These are phyloP conservation scores for Mimosa bimucronata DNA, from an alignment of 306 rosid species.

Conservation along the genomic window DNA sequence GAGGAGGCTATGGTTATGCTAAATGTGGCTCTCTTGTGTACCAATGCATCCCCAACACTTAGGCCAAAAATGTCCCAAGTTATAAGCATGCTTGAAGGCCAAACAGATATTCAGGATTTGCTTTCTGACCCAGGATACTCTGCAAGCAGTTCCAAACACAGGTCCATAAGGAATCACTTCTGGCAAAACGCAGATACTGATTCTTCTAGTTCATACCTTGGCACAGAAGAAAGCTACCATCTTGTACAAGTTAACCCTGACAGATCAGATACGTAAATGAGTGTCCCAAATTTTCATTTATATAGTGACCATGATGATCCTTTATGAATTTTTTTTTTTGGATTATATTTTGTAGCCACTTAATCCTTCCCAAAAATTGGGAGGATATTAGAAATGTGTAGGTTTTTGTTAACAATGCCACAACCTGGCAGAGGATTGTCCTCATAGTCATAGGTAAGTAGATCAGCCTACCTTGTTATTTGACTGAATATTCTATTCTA, in stretches of 20 bases:
- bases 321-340: not conserved
- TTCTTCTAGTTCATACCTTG: constrained; percentile 54
- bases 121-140: constrained; percentile 85
- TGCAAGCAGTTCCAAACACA: constrained; percentile 59
- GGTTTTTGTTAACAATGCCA: not conserved
- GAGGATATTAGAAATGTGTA: not conserved
- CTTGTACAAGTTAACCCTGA: constrained; percentile 47
- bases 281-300: constrained; percentile 19
- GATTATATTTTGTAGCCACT: not conserved
- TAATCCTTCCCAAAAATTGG: constrained; percentile 1
- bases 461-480: not conserved
- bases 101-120: constrained; percentile 69
- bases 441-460: not conserved
- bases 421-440: not conserved
- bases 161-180: constrained; percentile 72
- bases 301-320: not conserved
- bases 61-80: constrained; percentile 88
- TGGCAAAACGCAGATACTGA: constrained; percentile 72
- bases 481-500: not conserved
- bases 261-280: constrained; percentile 40
- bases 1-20: constrained; percentile 82
- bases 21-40: constrained; percentile 85
- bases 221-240: constrained; percentile 48
- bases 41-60: constrained; percentile 94
- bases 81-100: constrained; percentile 95